A percentile compares a stretch with the other conserved stretches of the same genome.
Evolutionary conservation across 139 green algal species (phyloP).

Genomic region (Auxenochlorella pyrenoidosa): DNA sequence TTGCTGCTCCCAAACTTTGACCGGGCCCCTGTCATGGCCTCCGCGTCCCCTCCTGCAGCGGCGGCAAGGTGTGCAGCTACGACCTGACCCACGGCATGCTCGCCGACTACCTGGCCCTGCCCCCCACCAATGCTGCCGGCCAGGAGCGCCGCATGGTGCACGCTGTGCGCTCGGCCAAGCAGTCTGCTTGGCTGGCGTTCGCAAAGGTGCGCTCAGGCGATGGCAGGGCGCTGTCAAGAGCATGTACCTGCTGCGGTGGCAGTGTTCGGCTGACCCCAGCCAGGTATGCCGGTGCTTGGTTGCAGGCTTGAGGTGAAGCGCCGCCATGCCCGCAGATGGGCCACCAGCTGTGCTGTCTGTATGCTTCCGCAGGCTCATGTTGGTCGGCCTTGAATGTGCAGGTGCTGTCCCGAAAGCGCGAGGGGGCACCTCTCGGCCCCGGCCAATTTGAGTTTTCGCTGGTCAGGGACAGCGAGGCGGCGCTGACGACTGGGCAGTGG

Average conservation of each 20-base stretch:
- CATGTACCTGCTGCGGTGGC: too few relatives aligned
- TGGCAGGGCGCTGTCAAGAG: too few relatives aligned
- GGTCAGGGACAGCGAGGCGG: slow-evolving; percentile 33
- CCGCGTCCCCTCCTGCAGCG: not conserved
- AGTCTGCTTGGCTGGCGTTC: slow-evolving; percentile 37
- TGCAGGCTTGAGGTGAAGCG: too few relatives aligned
- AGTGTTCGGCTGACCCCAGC: too few relatives aligned
- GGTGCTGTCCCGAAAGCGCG: slow-evolving; percentile 24
- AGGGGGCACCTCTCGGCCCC: not conserved
- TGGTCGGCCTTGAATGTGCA: too few relatives aligned
- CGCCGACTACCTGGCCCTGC: slow-evolving; percentile 32
- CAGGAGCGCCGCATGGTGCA: slow-evolving; percentile 33
- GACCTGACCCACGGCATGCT: slow-evolving; percentile 54
- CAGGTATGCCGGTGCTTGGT: too few relatives aligned
- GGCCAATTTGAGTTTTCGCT: slow-evolving; percentile 37
- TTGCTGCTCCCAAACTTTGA: too few relatives aligned
- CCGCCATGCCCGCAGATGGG: too few relatives aligned
- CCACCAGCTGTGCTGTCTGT: not conserved
- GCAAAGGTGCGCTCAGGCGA: not conserved
- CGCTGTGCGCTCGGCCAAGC: slow-evolving; percentile 23
- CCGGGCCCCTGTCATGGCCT: not conserved
- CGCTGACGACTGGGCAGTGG: slow-evolving; percentile 31
- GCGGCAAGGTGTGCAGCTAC: slow-evolving; percentile 31
- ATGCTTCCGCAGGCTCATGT: too few relatives aligned
- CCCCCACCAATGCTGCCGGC: slow-evolving; percentile 2